phyloP scores from a whole-genome alignment of 441 rosid genomes.

The Adansonia grandidieri region DNA sequence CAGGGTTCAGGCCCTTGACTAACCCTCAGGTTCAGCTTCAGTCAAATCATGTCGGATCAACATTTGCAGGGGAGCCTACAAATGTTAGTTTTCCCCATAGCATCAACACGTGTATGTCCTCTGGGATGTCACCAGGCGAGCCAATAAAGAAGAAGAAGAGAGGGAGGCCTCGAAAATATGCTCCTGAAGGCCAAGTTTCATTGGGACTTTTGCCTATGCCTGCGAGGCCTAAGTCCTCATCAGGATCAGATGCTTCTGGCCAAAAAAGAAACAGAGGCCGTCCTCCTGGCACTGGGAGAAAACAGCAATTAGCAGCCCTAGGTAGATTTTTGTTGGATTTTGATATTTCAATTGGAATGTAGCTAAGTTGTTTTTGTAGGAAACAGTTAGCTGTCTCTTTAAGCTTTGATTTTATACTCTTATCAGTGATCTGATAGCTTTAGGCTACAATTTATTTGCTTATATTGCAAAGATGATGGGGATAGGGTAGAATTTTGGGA shows the following conservation, averaged over 20 bases:
- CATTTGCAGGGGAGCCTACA: slow-evolving; percentile 64
- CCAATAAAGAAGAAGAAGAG: slow-evolving; percentile 85
- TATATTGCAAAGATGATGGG: neutral
- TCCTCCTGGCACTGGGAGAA: slow-evolving; percentile 96
- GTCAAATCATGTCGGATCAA: slow-evolving; percentile 47
- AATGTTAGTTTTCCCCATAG: slow-evolving; percentile 60
- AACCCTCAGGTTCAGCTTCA: slow-evolving; percentile 55
- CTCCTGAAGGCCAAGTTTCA: slow-evolving; percentile 60
- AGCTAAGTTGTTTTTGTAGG: neutral
- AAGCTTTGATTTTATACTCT: neutral
- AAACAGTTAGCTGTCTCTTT: neutral
- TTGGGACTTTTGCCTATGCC: slow-evolving; percentile 81
- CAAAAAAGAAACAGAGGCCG: slow-evolving; percentile 77
- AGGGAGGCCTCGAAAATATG: slow-evolving; percentile 73
- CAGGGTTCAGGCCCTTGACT: slow-evolving; percentile 63
- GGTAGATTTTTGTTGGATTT: slow-evolving; percentile 55
- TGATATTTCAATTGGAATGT: slow-evolving; percentile 23
- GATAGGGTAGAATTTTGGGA: neutral
- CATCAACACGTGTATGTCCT: slow-evolving; percentile 55
- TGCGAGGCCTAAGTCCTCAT: slow-evolving; percentile 49
- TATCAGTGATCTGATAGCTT: slow-evolving; percentile 4
- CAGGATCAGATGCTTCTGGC: slow-evolving; percentile 58
- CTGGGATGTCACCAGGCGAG: slow-evolving; percentile 54
- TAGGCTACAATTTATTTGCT: neutral
- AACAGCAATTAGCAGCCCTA: slow-evolving; percentile 84